phyloP scores from a whole-genome alignment of 805 yeast genomes.

The Jamesozyma hellenica region DNA sequence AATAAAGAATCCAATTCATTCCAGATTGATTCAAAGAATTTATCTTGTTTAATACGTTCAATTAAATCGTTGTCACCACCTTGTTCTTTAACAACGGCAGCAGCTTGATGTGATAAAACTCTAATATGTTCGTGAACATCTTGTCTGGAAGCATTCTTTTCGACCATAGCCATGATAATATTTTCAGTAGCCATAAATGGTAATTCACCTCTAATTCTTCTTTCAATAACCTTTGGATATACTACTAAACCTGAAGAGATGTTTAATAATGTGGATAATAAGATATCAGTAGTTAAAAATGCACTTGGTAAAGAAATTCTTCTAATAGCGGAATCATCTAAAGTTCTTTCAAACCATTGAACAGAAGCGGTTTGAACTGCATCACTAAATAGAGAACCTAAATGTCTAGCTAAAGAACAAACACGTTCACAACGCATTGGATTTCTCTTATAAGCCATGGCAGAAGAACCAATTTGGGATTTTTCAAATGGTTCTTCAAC shows the following conservation, averaged over 20 bases:
- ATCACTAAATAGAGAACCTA: conserved; percentile 84
- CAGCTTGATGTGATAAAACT: conserved; percentile 94
- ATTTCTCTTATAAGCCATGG: conserved; percentile 99
- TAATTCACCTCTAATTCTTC: conserved; percentile 87
- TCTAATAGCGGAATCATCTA: conserved; percentile 96
- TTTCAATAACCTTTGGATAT: conserved; percentile 95
- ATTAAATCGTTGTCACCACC: conserved; percentile 98
- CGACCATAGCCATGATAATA: conserved; percentile 99
- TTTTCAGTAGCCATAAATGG: conserved; percentile 99
- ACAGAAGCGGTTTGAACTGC: conserved; percentile 95
- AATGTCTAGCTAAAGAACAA: conserved; percentile 93
- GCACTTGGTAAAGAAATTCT: conserved; percentile 95
- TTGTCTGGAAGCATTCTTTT: conserved; percentile 94
- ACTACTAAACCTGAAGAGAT: conserved; percentile 94
- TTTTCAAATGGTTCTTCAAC: conserved; percentile 97
- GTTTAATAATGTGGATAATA: conserved; percentile 79
- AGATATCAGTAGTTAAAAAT: conserved; percentile 88
- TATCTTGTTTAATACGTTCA: conserved; percentile 68
- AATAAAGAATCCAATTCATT: conserved; percentile 66
- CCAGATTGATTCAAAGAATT: conserved; percentile 86
- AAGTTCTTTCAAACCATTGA: conserved; percentile 98
- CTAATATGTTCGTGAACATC: conserved; percentile 97
- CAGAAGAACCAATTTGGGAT: conserved; percentile 95
- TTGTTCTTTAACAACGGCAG: conserved; percentile 91
- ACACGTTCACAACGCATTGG: conserved; percentile 99